Conservation (phyloP, 441 rosid genomes). For the Erysimum cheiri region DNA sequence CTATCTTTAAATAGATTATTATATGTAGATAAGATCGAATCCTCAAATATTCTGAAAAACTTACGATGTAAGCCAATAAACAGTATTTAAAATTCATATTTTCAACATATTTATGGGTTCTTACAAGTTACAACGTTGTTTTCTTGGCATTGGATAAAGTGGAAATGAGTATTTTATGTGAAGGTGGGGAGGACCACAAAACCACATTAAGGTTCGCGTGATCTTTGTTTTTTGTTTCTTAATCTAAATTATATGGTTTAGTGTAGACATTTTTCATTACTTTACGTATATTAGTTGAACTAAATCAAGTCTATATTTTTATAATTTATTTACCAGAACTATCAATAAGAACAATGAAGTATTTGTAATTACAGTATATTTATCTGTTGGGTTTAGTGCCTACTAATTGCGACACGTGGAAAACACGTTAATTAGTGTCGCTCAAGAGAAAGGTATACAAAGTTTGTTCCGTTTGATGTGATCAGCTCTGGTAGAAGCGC, state of each 20-base stretch:
- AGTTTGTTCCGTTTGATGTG: no score
- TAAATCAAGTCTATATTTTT: no score
- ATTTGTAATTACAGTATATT: no score
- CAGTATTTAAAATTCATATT: background rate
- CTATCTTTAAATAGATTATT: background rate
- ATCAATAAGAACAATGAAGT: no score
- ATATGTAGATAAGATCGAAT: constrained; percentile 18
- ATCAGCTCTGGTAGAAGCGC: no score
- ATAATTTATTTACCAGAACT: no score
- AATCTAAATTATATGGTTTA: background rate
- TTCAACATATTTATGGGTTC: constrained; percentile 4
- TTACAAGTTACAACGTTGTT: constrained; percentile 26
- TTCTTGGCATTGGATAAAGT: constrained; percentile 30
- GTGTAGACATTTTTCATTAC: constrained; percentile 12
- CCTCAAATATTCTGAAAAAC: background rate
- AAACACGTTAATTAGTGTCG: no score
- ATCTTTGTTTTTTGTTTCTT: constrained; percentile 13
- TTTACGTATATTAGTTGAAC: constrained; percentile 4
- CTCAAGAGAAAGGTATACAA: no score
- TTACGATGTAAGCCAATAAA: no score
- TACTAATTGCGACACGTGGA: no score
- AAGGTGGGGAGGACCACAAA: constrained; percentile 47
- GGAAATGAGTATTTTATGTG: constrained; percentile 28
- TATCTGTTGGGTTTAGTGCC: no score
- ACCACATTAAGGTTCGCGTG: constrained; percentile 43